phyloP scores from a whole-genome alignment of 495 filamentous ascomycete species.

The Penicillium argentinense region DNA sequence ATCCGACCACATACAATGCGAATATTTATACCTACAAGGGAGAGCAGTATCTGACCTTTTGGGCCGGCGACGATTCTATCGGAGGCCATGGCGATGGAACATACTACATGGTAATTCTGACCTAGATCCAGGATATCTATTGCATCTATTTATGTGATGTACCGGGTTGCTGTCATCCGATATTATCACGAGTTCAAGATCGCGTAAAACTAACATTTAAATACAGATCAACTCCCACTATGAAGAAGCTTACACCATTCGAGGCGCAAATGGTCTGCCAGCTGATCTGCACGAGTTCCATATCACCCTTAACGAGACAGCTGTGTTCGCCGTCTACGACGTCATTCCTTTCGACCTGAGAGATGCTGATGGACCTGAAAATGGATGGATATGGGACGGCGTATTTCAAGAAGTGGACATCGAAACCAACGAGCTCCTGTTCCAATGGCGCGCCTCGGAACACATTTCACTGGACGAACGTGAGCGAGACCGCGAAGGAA shows the following conservation, averaged over 20 bases:
- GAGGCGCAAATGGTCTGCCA: conserved; percentile 28
- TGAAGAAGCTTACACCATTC: conserved; percentile 42
- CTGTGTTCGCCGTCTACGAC: conserved; percentile 52
- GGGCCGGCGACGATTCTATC: conserved; percentile 49
- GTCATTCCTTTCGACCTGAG: conserved; percentile 39
- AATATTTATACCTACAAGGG: conserved; percentile 42
- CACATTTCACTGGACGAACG: conserved; percentile 34
- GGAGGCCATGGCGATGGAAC: conserved; percentile 47
- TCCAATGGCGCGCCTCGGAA: conserved; percentile 43
- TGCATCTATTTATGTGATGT: too few species aligned
- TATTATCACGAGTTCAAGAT: too few species aligned
- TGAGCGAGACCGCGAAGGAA: conserved; percentile 18
- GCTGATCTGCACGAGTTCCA: conserved; percentile 49
- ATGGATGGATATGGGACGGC: conserved; percentile 54
- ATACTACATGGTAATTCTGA: conserved; percentile 47
- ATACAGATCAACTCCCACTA: conserved; percentile 50
- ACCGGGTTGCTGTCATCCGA: too few species aligned
- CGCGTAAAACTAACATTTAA: neutral
- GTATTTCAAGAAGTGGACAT: conserved; percentile 52
- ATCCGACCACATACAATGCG: conserved; percentile 39
- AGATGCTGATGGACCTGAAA: conserved; percentile 32
- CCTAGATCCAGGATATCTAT: too few species aligned
- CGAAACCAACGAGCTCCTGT: conserved; percentile 40
- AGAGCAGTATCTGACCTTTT: conserved; percentile 49
- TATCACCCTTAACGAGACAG: conserved; percentile 49